Evolutionary conservation across 352 stramenopile genomes (phyloP).

Genomic region (Globisporangium recalcitrans): DNA sequence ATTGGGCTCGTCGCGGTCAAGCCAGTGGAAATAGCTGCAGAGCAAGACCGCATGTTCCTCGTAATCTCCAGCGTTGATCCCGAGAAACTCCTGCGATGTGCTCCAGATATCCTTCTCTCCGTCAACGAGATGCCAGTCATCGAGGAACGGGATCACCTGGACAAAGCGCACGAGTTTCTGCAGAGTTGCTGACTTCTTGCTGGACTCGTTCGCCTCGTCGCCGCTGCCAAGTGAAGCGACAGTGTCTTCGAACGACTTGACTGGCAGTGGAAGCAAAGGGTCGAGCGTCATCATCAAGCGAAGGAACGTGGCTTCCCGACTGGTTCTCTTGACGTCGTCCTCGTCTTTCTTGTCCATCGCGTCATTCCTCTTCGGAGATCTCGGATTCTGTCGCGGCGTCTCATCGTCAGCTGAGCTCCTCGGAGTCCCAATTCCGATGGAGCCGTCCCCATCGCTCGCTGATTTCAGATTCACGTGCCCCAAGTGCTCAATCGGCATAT

Average conservation of each 20-base stretch:
- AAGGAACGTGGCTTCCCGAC: slow-evolving; percentile 73
- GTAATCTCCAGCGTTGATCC: slow-evolving; percentile 82
- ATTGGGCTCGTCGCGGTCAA: slow-evolving; percentile 49
- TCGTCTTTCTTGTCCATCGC: slow-evolving; percentile 18
- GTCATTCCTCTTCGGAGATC: not conserved
- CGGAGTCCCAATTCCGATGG: slow-evolving; percentile 7
- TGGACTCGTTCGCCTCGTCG: slow-evolving; percentile 17
- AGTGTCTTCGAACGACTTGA: slow-evolving; percentile 18
- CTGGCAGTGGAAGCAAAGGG: slow-evolving; percentile 59
- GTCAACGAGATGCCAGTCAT: slow-evolving; percentile 88
- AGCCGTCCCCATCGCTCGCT: slow-evolving; percentile 2
- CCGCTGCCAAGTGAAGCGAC: slow-evolving; percentile 8
- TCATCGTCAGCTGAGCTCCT: slow-evolving; percentile 1
- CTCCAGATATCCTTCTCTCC: slow-evolving; percentile 83
- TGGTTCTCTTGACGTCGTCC: slow-evolving; percentile 29
- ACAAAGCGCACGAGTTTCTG: slow-evolving; percentile 81
- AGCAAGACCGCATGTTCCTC: slow-evolving; percentile 92
- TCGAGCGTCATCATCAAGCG: slow-evolving; percentile 87
- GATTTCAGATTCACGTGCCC: slow-evolving; percentile 64
- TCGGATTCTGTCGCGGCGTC: not conserved
- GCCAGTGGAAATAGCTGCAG: slow-evolving; percentile 87
- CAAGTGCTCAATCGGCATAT: slow-evolving; percentile 79
- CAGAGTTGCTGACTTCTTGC: slow-evolving; percentile 21
- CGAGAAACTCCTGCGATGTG: slow-evolving; percentile 88
- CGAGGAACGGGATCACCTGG: slow-evolving; percentile 87